These are phyloP conservation scores for Peronospora farinosa DNA, from an alignment of 352 stramenopile species.

Conservation along the genomic window DNA sequence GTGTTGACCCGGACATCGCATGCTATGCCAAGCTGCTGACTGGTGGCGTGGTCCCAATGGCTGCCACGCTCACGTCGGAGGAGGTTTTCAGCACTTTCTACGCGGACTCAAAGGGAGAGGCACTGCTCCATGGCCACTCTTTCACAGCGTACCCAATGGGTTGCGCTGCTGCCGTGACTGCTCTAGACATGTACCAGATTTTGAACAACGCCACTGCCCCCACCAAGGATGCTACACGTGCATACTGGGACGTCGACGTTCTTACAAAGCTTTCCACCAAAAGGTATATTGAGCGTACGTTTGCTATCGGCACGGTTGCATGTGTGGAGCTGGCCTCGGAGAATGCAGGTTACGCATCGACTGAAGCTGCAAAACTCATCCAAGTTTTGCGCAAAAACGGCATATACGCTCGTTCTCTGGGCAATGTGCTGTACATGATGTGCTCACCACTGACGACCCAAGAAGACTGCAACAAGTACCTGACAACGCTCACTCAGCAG, in stretches of 20 bases:
- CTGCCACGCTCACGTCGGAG: conserved; percentile 82
- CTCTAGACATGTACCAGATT: conserved; percentile 84
- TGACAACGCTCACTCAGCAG: conserved; percentile 40
- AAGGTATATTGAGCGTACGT: conserved; percentile 52
- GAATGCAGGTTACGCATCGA: conserved; percentile 59
- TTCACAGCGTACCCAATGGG: conserved; percentile 89
- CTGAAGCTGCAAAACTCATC: conserved; percentile 57
- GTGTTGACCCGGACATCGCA: conserved; percentile 83
- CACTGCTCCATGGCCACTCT: conserved; percentile 88
- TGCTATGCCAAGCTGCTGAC: conserved; percentile 91
- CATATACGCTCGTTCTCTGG: conserved; percentile 73
- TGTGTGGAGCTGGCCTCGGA: conserved; percentile 59
- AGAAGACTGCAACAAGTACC: conserved; percentile 54
- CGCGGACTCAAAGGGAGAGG: conserved; percentile 77
- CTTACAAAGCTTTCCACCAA: conserved; percentile 48
- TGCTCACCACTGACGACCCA: conserved; percentile 69
- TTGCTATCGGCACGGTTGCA: conserved; percentile 75
- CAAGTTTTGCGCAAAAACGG: conserved; percentile 49
- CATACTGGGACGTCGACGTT: conserved; percentile 52
- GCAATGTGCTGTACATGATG: conserved; percentile 85
- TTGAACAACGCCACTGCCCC: conserved; percentile 29
- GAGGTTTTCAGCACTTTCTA: conserved; percentile 89
- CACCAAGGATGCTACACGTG: conserved; percentile 25
- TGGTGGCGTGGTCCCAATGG: conserved; percentile 82
- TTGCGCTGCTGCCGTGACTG: conserved; percentile 84